phyloP scores from a whole-genome alignment of 2,329 filamentous ascomycete genomes.

The Penicillium sp. region DNA sequence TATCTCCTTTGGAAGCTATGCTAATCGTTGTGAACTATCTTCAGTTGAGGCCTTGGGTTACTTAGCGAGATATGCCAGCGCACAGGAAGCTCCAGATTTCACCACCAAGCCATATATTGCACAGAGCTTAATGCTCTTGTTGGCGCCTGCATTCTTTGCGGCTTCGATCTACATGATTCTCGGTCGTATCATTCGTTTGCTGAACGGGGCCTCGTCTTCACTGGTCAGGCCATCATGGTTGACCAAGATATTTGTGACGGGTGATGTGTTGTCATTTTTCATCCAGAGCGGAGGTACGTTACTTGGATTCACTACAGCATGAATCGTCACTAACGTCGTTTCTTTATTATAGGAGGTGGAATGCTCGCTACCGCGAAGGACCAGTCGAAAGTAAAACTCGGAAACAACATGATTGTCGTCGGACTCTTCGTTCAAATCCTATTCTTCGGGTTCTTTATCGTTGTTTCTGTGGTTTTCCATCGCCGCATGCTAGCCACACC shows the following conservation, averaged over 20 bases:
- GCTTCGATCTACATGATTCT: conserved; percentile 29
- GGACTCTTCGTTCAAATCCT: conserved; percentile 24
- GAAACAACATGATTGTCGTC: conserved; percentile 23
- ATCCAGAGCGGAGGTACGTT: conserved; percentile 26
- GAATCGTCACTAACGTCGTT: background rate
- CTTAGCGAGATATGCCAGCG: conserved; percentile 13
- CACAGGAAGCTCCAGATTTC: conserved; percentile 21
- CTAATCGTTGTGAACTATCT: background rate
- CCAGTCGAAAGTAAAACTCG: conserved; percentile 12
- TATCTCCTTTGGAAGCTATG: background rate
- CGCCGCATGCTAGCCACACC: conserved; percentile 16
- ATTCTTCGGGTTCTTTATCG: conserved; percentile 24
- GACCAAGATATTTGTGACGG: conserved; percentile 29
- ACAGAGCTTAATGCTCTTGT: conserved; percentile 21
- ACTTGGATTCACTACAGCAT: fast-evolving
- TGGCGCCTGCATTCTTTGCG: conserved; percentile 25
- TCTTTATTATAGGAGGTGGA: conserved; percentile 13
- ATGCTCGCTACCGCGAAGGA: conserved; percentile 17
- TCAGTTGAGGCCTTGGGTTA: conserved; percentile 19
- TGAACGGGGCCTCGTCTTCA: conserved; percentile 19
- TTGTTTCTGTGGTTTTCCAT: conserved; percentile 20
- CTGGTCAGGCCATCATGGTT: conserved; percentile 23
- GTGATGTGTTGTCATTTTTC: conserved; percentile 27
- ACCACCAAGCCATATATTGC: conserved; percentile 21
- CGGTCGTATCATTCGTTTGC: conserved; percentile 19